phyloP scores from a whole-genome alignment of 2,329 filamentous ascomycete species.

The Diaporthe ampelina region DNA sequence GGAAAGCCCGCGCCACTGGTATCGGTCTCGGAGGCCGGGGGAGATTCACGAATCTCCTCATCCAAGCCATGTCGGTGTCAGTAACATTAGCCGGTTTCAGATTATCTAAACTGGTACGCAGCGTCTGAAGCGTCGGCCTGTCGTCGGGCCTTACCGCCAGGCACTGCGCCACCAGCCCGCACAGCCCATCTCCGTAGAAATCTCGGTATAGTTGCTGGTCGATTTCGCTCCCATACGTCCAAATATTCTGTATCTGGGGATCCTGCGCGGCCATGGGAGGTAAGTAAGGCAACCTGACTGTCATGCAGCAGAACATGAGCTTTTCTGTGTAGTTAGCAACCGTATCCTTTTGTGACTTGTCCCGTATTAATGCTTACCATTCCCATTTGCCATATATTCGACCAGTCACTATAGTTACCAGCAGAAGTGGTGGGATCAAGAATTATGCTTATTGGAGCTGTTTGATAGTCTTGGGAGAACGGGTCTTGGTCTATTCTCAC shows the following conservation, averaged over 20 bases:
- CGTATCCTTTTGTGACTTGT: not conserved
- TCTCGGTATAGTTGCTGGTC: not conserved
- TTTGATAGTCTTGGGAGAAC: not conserved
- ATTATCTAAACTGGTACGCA: not conserved
- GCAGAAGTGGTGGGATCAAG: not conserved
- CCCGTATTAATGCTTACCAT: not conserved
- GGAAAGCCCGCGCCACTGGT: not conserved
- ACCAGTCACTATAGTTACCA: constrained; percentile 14
- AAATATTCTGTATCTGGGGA: not conserved
- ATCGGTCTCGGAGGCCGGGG: not conserved
- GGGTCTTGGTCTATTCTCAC: not conserved
- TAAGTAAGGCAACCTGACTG: not conserved
- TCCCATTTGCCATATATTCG: constrained; percentile 16
- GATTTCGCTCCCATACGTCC: constrained; percentile 2
- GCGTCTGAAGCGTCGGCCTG: not conserved
- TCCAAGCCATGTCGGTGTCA: not conserved
- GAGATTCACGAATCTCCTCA: not conserved
- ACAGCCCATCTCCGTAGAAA: not conserved
- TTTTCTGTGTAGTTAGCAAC: not conserved
- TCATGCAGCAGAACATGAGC: constrained; percentile 24
- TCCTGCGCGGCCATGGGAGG: not conserved
- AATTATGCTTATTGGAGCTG: not conserved
- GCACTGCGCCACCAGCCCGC: not conserved
- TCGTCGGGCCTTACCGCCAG: constrained; percentile 8
- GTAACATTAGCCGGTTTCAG: not conserved